phyloP scores from a whole-genome alignment of 1,284 basidiomycete genomes.

The Leccinum pachyderme region DNA sequence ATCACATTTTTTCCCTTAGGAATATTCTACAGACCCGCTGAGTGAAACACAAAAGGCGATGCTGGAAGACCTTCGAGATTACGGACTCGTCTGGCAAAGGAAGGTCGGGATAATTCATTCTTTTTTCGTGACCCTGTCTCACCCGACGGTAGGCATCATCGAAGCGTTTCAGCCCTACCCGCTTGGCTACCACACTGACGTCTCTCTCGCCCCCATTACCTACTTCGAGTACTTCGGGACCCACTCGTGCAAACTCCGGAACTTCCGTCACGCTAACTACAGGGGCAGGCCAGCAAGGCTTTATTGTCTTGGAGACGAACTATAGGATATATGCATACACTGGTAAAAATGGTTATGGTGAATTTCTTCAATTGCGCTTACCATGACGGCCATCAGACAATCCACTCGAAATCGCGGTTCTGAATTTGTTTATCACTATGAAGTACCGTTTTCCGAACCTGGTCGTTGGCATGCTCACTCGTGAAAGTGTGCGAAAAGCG shows the following conservation, averaged over 20 bases:
- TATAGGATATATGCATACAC: slow-evolving; percentile 99
- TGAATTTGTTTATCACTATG: slow-evolving; percentile 92
- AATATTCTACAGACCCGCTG: slow-evolving; percentile 85
- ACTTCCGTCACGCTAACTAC: slow-evolving; percentile 35
- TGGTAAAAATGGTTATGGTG: slow-evolving; percentile 45
- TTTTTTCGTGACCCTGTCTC: slow-evolving; percentile 4
- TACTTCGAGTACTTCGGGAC: slow-evolving; percentile 53
- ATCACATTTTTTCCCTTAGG: slow-evolving; percentile 44
- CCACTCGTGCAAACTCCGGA: slow-evolving; percentile 13
- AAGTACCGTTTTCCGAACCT: slow-evolving; percentile 96
- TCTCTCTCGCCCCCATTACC: slow-evolving; percentile 75
- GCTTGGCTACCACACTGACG: slow-evolving; percentile 91
- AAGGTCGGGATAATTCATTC: slow-evolving; percentile 42
- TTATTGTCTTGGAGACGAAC: slow-evolving; percentile 97
- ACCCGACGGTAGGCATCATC: slow-evolving; percentile 50
- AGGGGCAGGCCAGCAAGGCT: slow-evolving; percentile 70
- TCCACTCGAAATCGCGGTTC: slow-evolving; percentile 92
- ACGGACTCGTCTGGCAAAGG: slow-evolving; percentile 89
- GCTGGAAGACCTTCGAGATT: slow-evolving; percentile 90
- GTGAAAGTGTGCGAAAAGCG: slow-evolving; percentile 93
- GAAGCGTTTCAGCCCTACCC: slow-evolving; percentile 91
- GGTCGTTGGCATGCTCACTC: slow-evolving; percentile 91
- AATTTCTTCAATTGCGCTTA: slow-evolving; percentile 14
- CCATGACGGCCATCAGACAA: slow-evolving; percentile 60
- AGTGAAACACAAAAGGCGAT: slow-evolving; percentile 83